Base-by-base conservation (phyloP, 129 eudicot genomes). In the Silybum marianum region DNA sequence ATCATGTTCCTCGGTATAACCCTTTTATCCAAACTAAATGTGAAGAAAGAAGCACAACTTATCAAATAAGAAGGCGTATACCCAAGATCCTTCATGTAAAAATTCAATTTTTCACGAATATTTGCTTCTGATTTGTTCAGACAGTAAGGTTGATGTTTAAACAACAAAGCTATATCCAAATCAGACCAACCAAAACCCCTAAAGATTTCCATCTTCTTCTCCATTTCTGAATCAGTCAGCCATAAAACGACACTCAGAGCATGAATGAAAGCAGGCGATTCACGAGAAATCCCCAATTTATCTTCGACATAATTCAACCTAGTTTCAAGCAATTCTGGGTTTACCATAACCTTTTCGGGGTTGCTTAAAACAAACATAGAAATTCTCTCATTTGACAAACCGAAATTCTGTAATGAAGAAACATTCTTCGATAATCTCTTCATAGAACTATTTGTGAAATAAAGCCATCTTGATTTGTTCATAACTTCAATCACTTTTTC, bases 111-210 rank as follows among this genome's bases (percentile, higher is more conserved):
- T 11, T 75, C 78, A 16, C 69, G 42, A 21, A 86, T 71, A 19
- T 81, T 86, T 7, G 42, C 75, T n/a, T 84, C 88, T 0, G 90
- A 81, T 16, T 75, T 26, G 18, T 65, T 63, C 76, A 89, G 67
- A 68, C 54, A 39, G 28, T 28, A 36, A 1, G 90, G 90, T 8
- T 40, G 75, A 60, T n/a, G 72, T 85, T 82, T 84, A 40, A 73
- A 62, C 81, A 86, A 69, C 26, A 58, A 71, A 3, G 19, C 21
- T 3, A 86, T 75, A 18, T 84, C 88, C 11, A 36, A 40, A 78
- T 84, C 88, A n/a, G 77, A 78, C 87, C 85, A 86, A 54, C 92
- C 90, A 68, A 74, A 89, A 25, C 88, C 73, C 81, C 69, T 86
- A 38, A 84, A 89, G 12, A 84, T 12, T 14, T 67, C 18, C 77